These are phyloP conservation scores for Puccinia novopanici DNA, from an alignment of 1,284 basidiomycete genomes.

Conservation along the genomic window DNA sequence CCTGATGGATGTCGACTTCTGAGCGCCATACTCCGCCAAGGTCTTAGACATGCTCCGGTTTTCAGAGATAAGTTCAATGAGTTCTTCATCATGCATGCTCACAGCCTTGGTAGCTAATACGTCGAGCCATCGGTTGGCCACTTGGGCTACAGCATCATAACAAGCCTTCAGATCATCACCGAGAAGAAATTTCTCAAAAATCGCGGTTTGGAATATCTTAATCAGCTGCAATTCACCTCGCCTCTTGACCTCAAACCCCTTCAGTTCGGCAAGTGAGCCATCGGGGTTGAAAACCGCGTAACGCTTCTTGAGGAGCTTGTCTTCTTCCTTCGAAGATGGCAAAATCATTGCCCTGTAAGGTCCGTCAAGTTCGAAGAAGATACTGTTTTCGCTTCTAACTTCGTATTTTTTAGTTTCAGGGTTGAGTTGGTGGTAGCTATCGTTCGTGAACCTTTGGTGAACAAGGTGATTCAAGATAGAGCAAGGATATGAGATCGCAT, in stretches of 20 bases:
- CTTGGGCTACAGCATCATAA: slow-evolving; percentile 87
- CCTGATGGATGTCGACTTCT: slow-evolving; percentile 97
- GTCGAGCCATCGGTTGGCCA: slow-evolving; percentile 97
- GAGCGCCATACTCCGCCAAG: slow-evolving; percentile 88
- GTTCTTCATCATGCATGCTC: slow-evolving; percentile 82
- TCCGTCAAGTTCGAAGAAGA: slow-evolving; percentile 99
- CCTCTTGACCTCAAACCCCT: slow-evolving; percentile 98
- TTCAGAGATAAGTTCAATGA: slow-evolving; percentile 97
- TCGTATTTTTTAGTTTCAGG: slow-evolving; percentile 80
- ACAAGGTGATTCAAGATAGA: slow-evolving; percentile 99
- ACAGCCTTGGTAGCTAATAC: slow-evolving; percentile 85
- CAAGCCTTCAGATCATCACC: slow-evolving; percentile 92
- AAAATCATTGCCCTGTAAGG: slow-evolving; percentile 99
- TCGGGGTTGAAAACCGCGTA: slow-evolving; percentile 99
- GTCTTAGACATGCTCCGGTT: slow-evolving; percentile 98
- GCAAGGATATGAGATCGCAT: slow-evolving; percentile 95
- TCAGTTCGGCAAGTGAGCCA: slow-evolving; percentile 92
- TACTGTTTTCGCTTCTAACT: slow-evolving; percentile 95
- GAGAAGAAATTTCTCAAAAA: slow-evolving; percentile 95
- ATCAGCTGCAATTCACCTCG: slow-evolving; percentile 96
- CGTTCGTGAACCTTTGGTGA: slow-evolving; percentile 91
- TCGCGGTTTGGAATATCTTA: slow-evolving; percentile 99
- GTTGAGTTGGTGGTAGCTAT: slow-evolving; percentile 90
- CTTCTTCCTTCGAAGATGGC: slow-evolving; percentile 98
- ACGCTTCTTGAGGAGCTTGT: slow-evolving; percentile 97